Evolutionary conservation across 495 filamentous ascomycete genomes (phyloP).

Genomic region (Aspergillus hancockii): DNA sequence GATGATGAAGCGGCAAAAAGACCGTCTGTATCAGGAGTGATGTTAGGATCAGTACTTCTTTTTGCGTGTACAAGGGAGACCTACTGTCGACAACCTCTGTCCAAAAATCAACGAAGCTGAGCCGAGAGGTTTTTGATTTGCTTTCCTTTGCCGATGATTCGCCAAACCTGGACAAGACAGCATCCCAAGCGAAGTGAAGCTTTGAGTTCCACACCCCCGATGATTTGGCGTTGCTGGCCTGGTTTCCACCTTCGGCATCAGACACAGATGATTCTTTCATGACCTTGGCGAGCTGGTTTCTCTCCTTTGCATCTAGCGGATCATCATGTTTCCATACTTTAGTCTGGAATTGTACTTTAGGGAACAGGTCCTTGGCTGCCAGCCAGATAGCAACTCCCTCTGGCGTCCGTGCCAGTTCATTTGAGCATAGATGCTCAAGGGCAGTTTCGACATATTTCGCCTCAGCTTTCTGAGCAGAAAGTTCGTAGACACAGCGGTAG

Average conservation of each 20-base stretch:
- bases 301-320: constrained; percentile 67
- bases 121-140: constrained; percentile 39
- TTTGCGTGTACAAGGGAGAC: constrained; percentile 27
- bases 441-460: constrained; percentile 56
- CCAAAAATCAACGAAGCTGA: constrained; percentile 79
- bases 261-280: constrained; percentile 72
- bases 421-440: constrained; percentile 60
- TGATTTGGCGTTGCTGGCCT: constrained; percentile 48
- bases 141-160: constrained; percentile 25
- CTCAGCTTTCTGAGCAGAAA: constrained; percentile 38
- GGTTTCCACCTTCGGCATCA: constrained; percentile 45
- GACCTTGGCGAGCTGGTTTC: constrained; percentile 64
- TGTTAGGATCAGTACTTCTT: constrained; percentile 14
- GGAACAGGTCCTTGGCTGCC: constrained; percentile 60
- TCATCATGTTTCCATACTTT: constrained; percentile 72
- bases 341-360: constrained; percentile 60
- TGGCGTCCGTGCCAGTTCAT: constrained; percentile 69
- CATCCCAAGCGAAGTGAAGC: constrained; percentile 85
- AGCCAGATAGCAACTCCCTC: constrained; percentile 93
- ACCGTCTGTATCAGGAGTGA: constrained; percentile 54
- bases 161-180: constrained; percentile 58
- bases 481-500: constrained; percentile 47
- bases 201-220: constrained; percentile 78
- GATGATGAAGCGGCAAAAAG: constrained; percentile 80
- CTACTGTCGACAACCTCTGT: constrained; percentile 81